A percentile compares a stretch with the other conserved stretches of the same genome.
Conservation (phyloP, 768 basidiomycete species). For the Hericium alpestre region DNA sequence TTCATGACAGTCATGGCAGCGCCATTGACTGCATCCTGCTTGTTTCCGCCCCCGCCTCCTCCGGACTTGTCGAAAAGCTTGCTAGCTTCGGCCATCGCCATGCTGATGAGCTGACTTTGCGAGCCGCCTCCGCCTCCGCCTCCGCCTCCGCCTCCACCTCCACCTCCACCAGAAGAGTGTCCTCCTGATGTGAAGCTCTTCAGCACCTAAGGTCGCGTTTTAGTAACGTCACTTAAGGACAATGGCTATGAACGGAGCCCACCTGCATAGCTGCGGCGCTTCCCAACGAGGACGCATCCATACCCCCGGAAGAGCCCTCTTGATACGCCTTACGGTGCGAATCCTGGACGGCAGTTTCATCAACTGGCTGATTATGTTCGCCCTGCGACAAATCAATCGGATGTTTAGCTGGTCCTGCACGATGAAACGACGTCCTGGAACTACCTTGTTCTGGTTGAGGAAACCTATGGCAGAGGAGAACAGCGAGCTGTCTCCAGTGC, state of each 20-base stretch:
- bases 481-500: conserved; percentile 45
- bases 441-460: conserved; percentile 42
- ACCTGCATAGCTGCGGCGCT: conserved; percentile 74
- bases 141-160: conserved; percentile 30
- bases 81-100: conserved; percentile 77
- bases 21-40: conserved; percentile 77
- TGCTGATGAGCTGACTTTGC: conserved; percentile 58
- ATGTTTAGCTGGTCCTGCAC: not conserved
- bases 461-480: conserved; percentile 47
- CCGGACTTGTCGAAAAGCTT: conserved; percentile 68
- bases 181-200: conserved; percentile 63
- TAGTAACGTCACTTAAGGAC: not conserved
- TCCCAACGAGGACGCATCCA: conserved; percentile 57
- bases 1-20: conserved; percentile 85
- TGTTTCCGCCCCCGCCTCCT: conserved; percentile 51
- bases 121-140: conserved; percentile 33
- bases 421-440: conserved; percentile 1
- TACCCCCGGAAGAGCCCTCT: conserved; percentile 34
- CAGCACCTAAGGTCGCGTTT: conserved; percentile 32
- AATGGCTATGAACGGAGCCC: conserved; percentile 1
- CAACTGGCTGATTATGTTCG: conserved; percentile 46
- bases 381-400: conserved; percentile 23
- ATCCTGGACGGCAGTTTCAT: conserved; percentile 51
- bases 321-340: conserved; percentile 58
- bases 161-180: conserved; percentile 14